These are phyloP conservation scores for Dipteronia dyeriana DNA, from an alignment of 345 rosid genomes.

Conservation along the genomic window DNA sequence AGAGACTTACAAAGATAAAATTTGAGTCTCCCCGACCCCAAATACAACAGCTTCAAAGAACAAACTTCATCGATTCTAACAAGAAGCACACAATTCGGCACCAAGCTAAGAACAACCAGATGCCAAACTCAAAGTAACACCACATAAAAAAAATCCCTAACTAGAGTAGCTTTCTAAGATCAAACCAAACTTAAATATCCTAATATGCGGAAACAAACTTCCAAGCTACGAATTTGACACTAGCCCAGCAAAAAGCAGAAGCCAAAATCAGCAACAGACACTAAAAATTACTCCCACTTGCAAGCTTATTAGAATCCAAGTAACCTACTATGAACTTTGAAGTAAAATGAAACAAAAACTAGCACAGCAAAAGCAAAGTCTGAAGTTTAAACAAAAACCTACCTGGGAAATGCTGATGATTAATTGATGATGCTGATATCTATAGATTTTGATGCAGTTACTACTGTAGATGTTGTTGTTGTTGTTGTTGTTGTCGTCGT, in stretches of 20 bases:
- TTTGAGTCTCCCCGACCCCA: not conserved
- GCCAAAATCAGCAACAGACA: conserved; percentile 20
- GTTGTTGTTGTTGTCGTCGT: not conserved
- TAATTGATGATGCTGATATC: conserved; percentile 15
- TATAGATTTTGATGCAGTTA: not conserved
- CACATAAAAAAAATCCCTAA: not conserved
- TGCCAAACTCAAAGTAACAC: conserved; percentile 13
- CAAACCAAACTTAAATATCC: conserved; percentile 16
- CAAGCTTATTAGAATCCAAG: not conserved
- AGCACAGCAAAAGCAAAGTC: not conserved
- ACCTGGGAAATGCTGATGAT: conserved; percentile 30
- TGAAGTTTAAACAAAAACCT: conserved; percentile 22
- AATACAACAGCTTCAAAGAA: conserved; percentile 5
- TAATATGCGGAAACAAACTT: conserved; percentile 12
- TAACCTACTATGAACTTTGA: conserved; percentile 5
- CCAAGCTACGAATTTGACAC: conserved; percentile 6
- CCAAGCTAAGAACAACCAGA: conserved; percentile 22
- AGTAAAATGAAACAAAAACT: conserved; percentile 10
- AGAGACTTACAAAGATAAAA: not conserved
- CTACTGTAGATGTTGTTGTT: not conserved
- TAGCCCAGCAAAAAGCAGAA: conserved; percentile 19
- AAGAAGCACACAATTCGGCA: conserved; percentile 7
- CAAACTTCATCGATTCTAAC: not conserved
- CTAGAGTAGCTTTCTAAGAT: not conserved
- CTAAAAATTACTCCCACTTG: not conserved